Conservation (phyloP, 257 asterid species). For the Gentiana straminea region DNA sequence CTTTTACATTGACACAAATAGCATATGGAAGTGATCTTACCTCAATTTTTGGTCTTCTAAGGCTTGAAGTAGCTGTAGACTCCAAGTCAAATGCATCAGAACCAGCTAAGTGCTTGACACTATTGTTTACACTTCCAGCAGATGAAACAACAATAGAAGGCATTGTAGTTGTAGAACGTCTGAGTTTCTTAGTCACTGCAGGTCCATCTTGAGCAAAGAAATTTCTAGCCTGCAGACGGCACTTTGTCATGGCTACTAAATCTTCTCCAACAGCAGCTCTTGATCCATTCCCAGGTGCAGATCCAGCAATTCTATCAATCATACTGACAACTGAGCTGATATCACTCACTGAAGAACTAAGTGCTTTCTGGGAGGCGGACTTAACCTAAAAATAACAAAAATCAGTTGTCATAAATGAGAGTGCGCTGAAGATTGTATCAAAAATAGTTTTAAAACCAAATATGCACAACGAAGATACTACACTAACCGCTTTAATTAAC, state of each 20-base stretch:
- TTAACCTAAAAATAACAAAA: constrained; percentile 45
- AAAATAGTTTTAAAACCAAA: not conserved
- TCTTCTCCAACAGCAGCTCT: constrained; percentile 98
- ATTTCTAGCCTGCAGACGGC: constrained; percentile 83
- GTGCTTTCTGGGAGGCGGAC: constrained; percentile 48
- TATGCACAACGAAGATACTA: not conserved
- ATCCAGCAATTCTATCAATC: constrained; percentile 92
- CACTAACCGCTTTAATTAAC: constrained; percentile 60
- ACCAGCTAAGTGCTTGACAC: constrained; percentile 45
- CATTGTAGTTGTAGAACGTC: constrained; percentile 55
- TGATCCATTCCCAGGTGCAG: constrained; percentile 98
- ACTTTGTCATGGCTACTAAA: constrained; percentile 93
- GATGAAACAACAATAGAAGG: constrained; percentile 76
- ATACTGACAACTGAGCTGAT: constrained; percentile 87
- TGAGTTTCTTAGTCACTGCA: constrained; percentile 73
- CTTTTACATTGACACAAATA: not conserved
- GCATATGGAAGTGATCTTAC: constrained; percentile 19
- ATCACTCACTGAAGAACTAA: constrained; percentile 71
- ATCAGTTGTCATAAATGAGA: constrained; percentile 1
- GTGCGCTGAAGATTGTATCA: not conserved
- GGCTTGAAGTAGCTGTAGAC: constrained; percentile 73
- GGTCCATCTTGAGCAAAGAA: constrained; percentile 75
- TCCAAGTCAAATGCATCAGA: constrained; percentile 71
- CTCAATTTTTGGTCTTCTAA: constrained; percentile 55
- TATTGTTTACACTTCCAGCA: constrained; percentile 58